phyloP scores from a whole-genome alignment of 176 grass and related monocot species.

The Triticum monococcum region DNA sequence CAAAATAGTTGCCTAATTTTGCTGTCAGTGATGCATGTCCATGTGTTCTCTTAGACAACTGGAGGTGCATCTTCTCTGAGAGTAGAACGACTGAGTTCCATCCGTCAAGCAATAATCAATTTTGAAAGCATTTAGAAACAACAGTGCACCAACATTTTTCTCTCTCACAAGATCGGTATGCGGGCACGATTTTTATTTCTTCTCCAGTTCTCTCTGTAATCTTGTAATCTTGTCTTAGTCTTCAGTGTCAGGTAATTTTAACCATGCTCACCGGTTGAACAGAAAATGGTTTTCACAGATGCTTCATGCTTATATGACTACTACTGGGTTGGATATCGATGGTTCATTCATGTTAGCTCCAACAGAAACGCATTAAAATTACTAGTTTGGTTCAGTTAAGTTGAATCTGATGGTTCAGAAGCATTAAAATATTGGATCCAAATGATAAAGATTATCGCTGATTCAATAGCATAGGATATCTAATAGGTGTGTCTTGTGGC shows the following conservation, averaged over 20 bases:
- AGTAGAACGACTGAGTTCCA: not conserved
- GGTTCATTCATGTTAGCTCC: not conserved
- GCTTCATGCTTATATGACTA: not conserved
- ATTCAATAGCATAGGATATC: not conserved
- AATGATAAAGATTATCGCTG: not conserved
- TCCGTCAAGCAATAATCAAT: slow-evolving; percentile 38
- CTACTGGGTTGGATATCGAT: not conserved
- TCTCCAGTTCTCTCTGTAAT: not conserved
- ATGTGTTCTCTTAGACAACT: not conserved
- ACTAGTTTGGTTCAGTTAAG: not conserved
- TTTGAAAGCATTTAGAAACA: slow-evolving; percentile 27
- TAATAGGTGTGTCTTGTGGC: no score
- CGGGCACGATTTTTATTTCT: not conserved
- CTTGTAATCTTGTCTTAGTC: not conserved
- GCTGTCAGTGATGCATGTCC: slow-evolving; percentile 7
- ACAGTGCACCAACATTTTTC: not conserved
- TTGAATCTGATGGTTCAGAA: not conserved
- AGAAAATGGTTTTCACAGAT: not conserved
- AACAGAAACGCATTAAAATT: not conserved
- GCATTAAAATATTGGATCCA: not conserved
- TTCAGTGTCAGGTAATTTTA: not conserved
- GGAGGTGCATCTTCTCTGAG: not conserved
- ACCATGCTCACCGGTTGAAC: not conserved
- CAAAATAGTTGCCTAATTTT: slow-evolving; percentile 34
- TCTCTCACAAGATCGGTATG: not conserved